These are phyloP conservation scores for Polyporus tsugae DNA, from an alignment of 1,284 basidiomycete genomes.

Conservation along the genomic window DNA sequence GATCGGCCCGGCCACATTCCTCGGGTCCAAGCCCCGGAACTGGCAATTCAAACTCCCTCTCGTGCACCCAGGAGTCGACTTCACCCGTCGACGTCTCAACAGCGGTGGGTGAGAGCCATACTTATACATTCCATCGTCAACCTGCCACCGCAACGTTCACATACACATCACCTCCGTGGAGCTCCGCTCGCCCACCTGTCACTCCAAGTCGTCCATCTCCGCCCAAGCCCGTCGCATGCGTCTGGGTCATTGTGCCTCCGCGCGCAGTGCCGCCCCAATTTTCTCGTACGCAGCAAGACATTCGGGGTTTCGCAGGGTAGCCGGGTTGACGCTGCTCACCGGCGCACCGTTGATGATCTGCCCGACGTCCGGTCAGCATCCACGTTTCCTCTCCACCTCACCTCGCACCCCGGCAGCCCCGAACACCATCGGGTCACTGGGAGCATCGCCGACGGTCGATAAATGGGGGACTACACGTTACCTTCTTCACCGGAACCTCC, in stretches of 20 bases:
- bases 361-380: conserved; percentile 26
- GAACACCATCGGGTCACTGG: neutral
- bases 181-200: conserved; percentile 8
- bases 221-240: conserved; percentile 4
- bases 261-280: conserved; percentile 54
- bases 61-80: neutral
- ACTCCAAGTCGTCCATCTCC: neutral
- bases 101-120: neutral
- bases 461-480: conserved; percentile 39
- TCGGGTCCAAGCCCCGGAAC: conserved; percentile 20
- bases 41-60: conserved; percentile 4
- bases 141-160: conserved; percentile 2
- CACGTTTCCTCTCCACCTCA: conserved; percentile 22
- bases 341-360: conserved; percentile 87
- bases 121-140: neutral
- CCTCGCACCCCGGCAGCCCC: neutral
- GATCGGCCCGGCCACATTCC: conserved; percentile 25
- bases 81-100: neutral
- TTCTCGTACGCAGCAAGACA: conserved; percentile 72
- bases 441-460: neutral
- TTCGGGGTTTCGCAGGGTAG: conserved; percentile 81
- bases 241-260: conserved; percentile 24
- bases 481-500: conserved; percentile 86
- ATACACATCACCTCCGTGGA: conserved; percentile 7
- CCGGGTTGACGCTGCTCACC: conserved; percentile 73